Evolutionary conservation across 306 rosid species (phyloP).

Genomic region (Glycyrrhiza uralensis): DNA sequence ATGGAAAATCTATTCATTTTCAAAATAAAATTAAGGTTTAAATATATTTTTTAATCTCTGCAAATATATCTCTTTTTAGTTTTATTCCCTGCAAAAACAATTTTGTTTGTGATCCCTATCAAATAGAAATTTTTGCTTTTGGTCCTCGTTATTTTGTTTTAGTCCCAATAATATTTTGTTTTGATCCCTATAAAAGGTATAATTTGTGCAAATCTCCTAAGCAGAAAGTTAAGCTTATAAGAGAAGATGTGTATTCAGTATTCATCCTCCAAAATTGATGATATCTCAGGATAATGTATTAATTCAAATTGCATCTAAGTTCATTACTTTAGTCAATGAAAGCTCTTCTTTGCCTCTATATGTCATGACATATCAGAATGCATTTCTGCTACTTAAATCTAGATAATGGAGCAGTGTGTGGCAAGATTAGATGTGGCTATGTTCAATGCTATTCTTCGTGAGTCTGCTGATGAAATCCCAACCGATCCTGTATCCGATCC

Average conservation of each 20-base stretch:
- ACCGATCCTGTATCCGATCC: slow-evolving; percentile 94
- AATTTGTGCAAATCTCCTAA: not conserved
- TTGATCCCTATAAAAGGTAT: not conserved
- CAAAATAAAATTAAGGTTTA: not conserved
- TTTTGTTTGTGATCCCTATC: too few relatives aligned
- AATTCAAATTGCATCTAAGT: not conserved
- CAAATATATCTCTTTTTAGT: too few relatives aligned
- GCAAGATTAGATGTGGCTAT: slow-evolving; percentile 93
- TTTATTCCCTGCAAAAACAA: too few relatives aligned
- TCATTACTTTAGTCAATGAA: not conserved
- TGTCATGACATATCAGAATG: not conserved
- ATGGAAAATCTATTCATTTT: not conserved
- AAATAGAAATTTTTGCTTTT: too few relatives aligned
- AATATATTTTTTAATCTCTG: too few relatives aligned
- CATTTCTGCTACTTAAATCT: slow-evolving; percentile 3
- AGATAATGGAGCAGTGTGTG: slow-evolving; percentile 98
- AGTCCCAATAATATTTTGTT: too few relatives aligned
- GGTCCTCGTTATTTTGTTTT: too few relatives aligned
- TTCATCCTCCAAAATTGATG: too few relatives aligned
- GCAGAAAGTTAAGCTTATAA: too few relatives aligned
- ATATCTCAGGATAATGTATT: too few relatives aligned
- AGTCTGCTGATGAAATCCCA: slow-evolving; percentile 85
- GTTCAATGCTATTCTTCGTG: slow-evolving; percentile 95
- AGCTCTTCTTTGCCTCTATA: not conserved
- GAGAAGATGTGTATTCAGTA: too few relatives aligned